Conservation (phyloP, 2,329 filamentous ascomycete species). For the Fusarium sterilihyphosum region DNA sequence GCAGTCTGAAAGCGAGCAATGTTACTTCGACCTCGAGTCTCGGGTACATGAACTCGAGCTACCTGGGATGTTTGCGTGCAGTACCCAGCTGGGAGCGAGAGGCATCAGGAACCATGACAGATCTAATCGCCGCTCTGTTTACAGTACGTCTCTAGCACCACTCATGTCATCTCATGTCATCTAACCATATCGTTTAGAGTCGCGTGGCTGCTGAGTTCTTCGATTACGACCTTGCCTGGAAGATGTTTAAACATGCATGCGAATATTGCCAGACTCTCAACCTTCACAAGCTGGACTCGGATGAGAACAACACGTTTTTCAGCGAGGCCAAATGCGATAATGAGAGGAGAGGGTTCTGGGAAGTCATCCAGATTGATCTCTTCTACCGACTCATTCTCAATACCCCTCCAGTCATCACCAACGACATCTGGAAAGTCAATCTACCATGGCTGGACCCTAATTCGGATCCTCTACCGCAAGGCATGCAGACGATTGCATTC, state of each 20-base stretch:
- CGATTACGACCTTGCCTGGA: conserved; percentile 48
- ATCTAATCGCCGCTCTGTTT: conserved; percentile 45
- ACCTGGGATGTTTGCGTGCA: conserved; percentile 44
- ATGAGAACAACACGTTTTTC: conserved; percentile 20
- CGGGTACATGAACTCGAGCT: conserved; percentile 40
- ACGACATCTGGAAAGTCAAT: conserved; percentile 46
- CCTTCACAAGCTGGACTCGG: conserved; percentile 45
- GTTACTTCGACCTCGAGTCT: conserved; percentile 11
- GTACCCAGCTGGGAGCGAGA: conserved; percentile 46
- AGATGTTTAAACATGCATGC: conserved; percentile 44
- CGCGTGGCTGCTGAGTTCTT: conserved; percentile 46
- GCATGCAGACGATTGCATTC: conserved; percentile 41
- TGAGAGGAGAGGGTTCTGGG: conserved; percentile 46
- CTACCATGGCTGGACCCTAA: conserved; percentile 45
- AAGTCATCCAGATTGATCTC: conserved; percentile 47
- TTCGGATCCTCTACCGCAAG: conserved; percentile 30
- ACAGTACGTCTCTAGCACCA: conserved; percentile 27
- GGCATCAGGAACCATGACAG: conserved; percentile 44
- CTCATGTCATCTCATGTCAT: rapidly evolving
- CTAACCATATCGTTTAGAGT: conserved; percentile 25
- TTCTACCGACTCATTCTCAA: conserved; percentile 47
- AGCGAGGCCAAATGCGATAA: conserved; percentile 28
- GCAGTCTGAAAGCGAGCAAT: conserved; percentile 37
- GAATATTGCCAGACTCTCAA: conserved; percentile 46
- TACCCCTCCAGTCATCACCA: conserved; percentile 42